Percentiles rank a stretch among this genome's conserved stretches.
Evolutionary conservation across 2,329 filamentous ascomycete genomes (phyloP).

Genomic region (Neopestalotiopsis sp.): DNA sequence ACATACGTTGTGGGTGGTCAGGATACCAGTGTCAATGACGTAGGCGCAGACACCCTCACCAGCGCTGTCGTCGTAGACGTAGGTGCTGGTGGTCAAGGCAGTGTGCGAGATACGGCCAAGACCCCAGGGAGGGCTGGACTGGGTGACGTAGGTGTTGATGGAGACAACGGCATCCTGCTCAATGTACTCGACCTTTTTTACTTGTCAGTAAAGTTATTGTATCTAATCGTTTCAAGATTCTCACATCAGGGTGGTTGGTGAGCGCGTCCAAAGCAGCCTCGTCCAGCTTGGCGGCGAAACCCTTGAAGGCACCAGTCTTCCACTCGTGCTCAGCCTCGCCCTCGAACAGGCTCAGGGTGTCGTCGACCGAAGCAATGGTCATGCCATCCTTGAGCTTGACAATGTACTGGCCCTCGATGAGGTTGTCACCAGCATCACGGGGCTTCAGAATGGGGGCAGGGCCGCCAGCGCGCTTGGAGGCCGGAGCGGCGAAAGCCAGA

Average conservation of each 20-base stretch:
- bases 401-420: slow-evolving; percentile 42
- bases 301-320: slow-evolving; percentile 35
- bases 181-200: slow-evolving; percentile 26
- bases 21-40: slow-evolving; percentile 55
- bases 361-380: slow-evolving; percentile 29
- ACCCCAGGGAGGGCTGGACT: slow-evolving; percentile 22
- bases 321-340: slow-evolving; percentile 30
- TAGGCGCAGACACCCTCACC: slow-evolving; percentile 41
- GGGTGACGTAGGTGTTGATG: slow-evolving; percentile 22
- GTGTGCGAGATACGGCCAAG: slow-evolving; percentile 23
- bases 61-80: slow-evolving; percentile 31
- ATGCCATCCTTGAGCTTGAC: slow-evolving; percentile 44
- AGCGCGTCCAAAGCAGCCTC: slow-evolving; percentile 42
- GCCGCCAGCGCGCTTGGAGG: slow-evolving; percentile 21
- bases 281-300: slow-evolving; percentile 46
- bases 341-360: slow-evolving; percentile 24
- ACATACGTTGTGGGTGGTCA: slow-evolving; percentile 40
- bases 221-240: slow-evolving; percentile 17
- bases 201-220: not conserved
- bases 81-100: slow-evolving; percentile 21
- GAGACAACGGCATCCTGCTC: slow-evolving; percentile 28
- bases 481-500: slow-evolving; percentile 24
- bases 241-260: slow-evolving; percentile 40
- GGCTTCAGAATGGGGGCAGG: slow-evolving; percentile 22
- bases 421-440: slow-evolving; percentile 17